Conservation (phyloP, 345 rosid genomes). For the Excoecaria agallocha region DNA sequence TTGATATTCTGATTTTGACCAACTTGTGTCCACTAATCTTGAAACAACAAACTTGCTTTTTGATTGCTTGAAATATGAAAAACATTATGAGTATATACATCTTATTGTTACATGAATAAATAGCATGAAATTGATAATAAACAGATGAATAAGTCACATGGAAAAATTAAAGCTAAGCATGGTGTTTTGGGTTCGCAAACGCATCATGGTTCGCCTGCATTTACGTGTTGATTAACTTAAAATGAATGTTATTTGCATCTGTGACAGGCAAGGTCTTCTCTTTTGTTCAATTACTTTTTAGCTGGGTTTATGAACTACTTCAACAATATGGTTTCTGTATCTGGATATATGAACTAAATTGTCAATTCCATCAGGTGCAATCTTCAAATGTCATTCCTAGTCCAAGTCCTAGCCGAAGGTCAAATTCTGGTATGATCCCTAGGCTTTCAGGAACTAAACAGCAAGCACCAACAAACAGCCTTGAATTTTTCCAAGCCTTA, state of each 20-base stretch:
- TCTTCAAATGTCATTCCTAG: not conserved
- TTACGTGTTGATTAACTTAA: not conserved
- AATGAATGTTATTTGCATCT: not conserved
- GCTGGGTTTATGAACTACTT: not conserved
- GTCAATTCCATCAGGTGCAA: not conserved
- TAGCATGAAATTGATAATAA: not conserved
- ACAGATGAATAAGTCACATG: not conserved
- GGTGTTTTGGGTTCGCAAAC: not conserved
- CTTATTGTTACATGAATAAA: not conserved
- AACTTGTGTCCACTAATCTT: not conserved
- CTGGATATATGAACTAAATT: not conserved
- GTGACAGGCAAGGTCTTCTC: not conserved
- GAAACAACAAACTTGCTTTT: not conserved
- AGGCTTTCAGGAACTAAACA: constrained; percentile 12
- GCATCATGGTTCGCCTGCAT: not conserved
- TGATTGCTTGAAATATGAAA: not conserved
- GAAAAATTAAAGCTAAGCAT: not conserved
- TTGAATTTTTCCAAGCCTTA: constrained; percentile 8
- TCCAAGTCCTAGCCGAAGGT: not conserved
- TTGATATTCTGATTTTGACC: no score
- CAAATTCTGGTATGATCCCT: not conserved
- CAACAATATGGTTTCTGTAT: not conserved
- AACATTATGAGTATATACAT: not conserved
- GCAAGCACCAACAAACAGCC: constrained; percentile 2
- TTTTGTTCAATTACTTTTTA: not conserved